Evolutionary conservation across 108 stramenopile genomes (phyloP).

Genomic region (Pseudonitzschia multistriata): DNA sequence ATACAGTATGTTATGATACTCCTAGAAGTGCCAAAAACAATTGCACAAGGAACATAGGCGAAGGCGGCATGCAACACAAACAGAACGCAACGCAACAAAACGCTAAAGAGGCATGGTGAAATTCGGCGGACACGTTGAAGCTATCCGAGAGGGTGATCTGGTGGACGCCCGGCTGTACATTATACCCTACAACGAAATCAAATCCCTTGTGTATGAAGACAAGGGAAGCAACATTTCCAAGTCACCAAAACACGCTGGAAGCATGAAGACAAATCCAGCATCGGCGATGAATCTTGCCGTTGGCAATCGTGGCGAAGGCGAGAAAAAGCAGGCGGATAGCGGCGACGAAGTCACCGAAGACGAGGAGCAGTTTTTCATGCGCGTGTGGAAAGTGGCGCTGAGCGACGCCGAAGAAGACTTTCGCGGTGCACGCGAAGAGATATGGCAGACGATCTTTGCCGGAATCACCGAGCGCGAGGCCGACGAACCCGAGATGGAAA

Average conservation of each 20-base stretch:
- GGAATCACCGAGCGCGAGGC: neutral
- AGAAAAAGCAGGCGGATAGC: neutral
- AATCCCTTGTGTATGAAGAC: slow-evolving; percentile 41
- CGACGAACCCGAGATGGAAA: slow-evolving; percentile 22
- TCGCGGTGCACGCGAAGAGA: slow-evolving; percentile 38
- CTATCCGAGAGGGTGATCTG: slow-evolving; percentile 46
- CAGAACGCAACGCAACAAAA: no score
- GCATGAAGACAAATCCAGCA: neutral
- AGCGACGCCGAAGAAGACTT: slow-evolving; percentile 48
- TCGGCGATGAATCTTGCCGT: neutral
- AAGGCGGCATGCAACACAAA: neutral
- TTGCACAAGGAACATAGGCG: neutral
- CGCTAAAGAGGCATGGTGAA: slow-evolving; percentile 72
- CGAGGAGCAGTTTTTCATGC: neutral
- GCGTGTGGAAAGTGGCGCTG: slow-evolving; percentile 47
- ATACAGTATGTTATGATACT: no score
- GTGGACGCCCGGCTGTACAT: slow-evolving; percentile 38
- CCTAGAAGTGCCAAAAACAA: no score
- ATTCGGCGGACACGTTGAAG: slow-evolving; percentile 67
- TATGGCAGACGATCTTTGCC: slow-evolving; percentile 50
- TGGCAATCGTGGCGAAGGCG: neutral
- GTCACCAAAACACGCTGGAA: no score
- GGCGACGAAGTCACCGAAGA: neutral
- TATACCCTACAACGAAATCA: slow-evolving; percentile 66
- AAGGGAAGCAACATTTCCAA: no score